A percentile compares a stretch with the other conserved stretches of the same genome.
Conservation (phyloP, 352 stramenopile species). For the Pythium myriotylum region DNA sequence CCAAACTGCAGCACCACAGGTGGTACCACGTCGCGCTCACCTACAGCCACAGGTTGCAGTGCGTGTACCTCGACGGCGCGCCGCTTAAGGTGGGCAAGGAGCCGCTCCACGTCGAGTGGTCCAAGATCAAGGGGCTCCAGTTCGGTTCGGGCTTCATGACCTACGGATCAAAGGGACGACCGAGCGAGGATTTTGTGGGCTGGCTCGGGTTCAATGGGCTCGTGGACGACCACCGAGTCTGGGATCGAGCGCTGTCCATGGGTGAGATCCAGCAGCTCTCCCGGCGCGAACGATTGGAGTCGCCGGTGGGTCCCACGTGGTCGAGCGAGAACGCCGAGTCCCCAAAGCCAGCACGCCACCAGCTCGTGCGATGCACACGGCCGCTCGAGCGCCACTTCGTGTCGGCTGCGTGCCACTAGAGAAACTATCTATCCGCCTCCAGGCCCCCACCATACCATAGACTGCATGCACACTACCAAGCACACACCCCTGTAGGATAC, state of each 20-base stretch:
- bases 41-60: conserved; percentile 36
- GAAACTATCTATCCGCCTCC: background rate
- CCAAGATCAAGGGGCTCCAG: conserved; percentile 44
- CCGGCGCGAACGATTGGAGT: background rate
- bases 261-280: conserved; percentile 21
- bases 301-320: background rate
- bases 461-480: background rate
- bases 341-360: background rate
- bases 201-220: conserved; percentile 40
- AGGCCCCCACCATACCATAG: background rate
- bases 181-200: background rate
- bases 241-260: conserved; percentile 21
- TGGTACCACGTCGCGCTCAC: conserved; percentile 76
- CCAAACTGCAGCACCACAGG: conserved; percentile 24
- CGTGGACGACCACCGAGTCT: conserved; percentile 34
- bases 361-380: conserved; percentile 22
- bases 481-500: no score
- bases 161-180: conserved; percentile 11
- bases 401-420: conserved; percentile 1
- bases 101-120: conserved; percentile 45
- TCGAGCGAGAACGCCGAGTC: background rate
- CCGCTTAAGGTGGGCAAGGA: conserved; percentile 35
- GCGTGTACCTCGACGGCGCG: conserved; percentile 60
- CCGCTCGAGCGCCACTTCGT: conserved; percentile 26
- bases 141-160: conserved; percentile 68